A percentile compares a stretch with the other conserved stretches of the same genome.
These are phyloP conservation scores for Eucalyptus victrix DNA, from an alignment of 345 rosid genomes.

Conservation along the genomic window DNA sequence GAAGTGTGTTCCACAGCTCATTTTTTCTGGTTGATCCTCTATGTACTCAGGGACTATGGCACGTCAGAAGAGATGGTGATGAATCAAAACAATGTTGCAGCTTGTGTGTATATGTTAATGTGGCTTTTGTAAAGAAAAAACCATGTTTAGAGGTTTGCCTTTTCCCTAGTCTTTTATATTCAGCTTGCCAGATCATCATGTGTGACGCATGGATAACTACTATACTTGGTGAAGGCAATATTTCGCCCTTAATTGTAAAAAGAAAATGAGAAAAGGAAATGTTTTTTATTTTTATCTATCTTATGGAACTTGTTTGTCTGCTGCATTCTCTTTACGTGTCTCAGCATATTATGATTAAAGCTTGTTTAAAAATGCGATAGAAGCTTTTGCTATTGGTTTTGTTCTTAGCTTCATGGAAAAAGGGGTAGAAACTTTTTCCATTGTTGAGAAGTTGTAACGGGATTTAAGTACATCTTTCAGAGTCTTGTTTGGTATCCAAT, in stretches of 20 bases:
- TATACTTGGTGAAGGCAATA: not conserved
- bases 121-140: constrained; percentile 80
- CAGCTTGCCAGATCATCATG: not conserved
- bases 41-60: constrained; percentile 67
- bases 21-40: not conserved
- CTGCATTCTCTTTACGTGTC: not conserved
- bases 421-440: not conserved
- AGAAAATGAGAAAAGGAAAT: not conserved
- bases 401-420: not conserved
- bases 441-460: not conserved
- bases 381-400: not conserved
- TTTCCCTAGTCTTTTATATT: not conserved
- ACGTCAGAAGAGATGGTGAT: constrained; percentile 40
- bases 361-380: not conserved
- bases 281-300: not conserved
- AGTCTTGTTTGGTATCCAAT: not conserved
- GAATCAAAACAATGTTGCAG: constrained; percentile 36
- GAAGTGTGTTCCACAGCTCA: not conserved
- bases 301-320: not conserved
- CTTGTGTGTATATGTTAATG: constrained; percentile 53
- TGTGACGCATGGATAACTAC: not conserved
- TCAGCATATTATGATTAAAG: not conserved
- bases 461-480: not conserved
- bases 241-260: not conserved
- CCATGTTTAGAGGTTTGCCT: constrained; percentile 81